Base-by-base conservation (phyloP, 129 eudicot genomes). In the Calendula officinalis region DNA sequence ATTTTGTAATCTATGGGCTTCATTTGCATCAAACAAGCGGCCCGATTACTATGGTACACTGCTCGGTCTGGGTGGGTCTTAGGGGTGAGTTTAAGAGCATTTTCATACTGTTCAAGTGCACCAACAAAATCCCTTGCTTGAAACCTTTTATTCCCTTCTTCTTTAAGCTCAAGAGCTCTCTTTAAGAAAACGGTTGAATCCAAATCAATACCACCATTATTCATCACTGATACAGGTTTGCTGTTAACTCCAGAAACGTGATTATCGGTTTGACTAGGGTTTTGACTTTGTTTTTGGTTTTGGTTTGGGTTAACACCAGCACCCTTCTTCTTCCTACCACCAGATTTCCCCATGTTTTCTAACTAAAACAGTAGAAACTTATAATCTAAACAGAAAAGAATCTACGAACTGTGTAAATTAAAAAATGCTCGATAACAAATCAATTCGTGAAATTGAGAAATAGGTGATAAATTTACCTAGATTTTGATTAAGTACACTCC, bases 81-180 rank as follows among this genome's bases (percentile, higher is more conserved):
- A 55, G 60, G 41, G 13, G n/a, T 5, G 7, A 33, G 15, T 34
- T 33, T 33, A 55, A 55, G 60, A 6, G 41, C 60, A 34, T 4
- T 4, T 8, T 89, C 86, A 22, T 89, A 89, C 14, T 73, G 83
- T 47, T 82, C 75, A 33, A 89, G 84, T 7, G 96, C 96, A 64
- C 83, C 94, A 16, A 46, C 85, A 69, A 67, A 85, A 50, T 89
- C 94, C 69, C 73, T 80, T 7, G 50, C 70, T 82, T 85, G 96
- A 76, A 85, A 85, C 67, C 75, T 75, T 38, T 52, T 83, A 62
- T 92, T 92, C n/a, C 98, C 96, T 56, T 85, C 98, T 66, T 88
- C 95, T 77, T 92, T 92, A 57, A 92, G 82, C 67, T 88, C 98
- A 62, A 85, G 82, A 15, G 98, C 98, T 78, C 91, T 83, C 71